Conservation (phyloP, 1,284 basidiomycete genomes). For the Heterobasidion occidentale region DNA sequence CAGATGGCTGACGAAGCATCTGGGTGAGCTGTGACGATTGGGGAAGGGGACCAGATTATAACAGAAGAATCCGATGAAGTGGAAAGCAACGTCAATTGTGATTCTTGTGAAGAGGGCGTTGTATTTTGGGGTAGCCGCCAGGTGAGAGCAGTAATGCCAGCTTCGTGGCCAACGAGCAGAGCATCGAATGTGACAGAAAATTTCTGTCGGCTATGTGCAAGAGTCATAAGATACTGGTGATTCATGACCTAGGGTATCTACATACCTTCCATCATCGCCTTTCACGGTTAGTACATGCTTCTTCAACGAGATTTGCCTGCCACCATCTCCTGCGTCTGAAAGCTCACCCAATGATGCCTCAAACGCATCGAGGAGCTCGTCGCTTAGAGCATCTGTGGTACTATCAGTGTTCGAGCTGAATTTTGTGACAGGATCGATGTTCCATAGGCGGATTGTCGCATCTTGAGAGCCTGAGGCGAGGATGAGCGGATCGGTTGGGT, state of each 20-base stretch:
- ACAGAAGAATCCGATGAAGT: conserved; percentile 90
- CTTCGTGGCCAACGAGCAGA: conserved; percentile 87
- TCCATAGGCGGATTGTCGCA: conserved; percentile 86
- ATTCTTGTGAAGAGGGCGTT: conserved; percentile 6
- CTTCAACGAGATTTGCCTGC: conserved; percentile 78
- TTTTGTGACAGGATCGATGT: conserved; percentile 41
- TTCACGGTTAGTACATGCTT: conserved; percentile 69
- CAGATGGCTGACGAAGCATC: conserved; percentile 63
- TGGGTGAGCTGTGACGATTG: conserved; percentile 26
- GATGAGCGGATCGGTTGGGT: conserved; percentile 32
- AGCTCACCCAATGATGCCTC: conserved; percentile 72
- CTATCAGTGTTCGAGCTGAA: conserved; percentile 14
- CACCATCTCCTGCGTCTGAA: conserved; percentile 56
- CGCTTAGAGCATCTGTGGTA: conserved; percentile 29
- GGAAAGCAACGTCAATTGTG: conserved; percentile 61
- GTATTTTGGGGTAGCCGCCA: conserved; percentile 51
- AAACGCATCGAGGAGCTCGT: conserved; percentile 82
- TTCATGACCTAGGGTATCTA: neutral
- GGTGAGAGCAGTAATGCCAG: conserved; percentile 78
- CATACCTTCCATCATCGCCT: conserved; percentile 40
- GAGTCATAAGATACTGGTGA: neutral
- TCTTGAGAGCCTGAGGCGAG: conserved; percentile 93
- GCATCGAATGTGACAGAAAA: conserved; percentile 86
- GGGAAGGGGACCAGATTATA: conserved; percentile 83
- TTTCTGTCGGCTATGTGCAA: conserved; percentile 37